phyloP scores from a whole-genome alignment of 257 asterid genomes.

The Nicotiana benthamiana region DNA sequence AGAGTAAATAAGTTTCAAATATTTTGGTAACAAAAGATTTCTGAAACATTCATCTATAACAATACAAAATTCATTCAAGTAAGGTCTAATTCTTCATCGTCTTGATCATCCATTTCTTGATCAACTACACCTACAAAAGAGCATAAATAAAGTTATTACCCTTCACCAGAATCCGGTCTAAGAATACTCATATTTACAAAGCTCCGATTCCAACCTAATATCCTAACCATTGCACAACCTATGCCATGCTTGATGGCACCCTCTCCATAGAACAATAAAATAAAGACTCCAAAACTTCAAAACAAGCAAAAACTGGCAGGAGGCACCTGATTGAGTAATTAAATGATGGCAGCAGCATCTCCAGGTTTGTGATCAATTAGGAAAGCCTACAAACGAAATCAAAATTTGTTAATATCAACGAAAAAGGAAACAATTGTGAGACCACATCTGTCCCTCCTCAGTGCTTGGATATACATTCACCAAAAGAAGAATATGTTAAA shows the following conservation, averaged over 20 bases:
- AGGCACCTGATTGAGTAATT: conserved; percentile 57
- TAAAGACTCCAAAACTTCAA: not conserved
- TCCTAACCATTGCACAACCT: not conserved
- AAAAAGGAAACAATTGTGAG: not conserved
- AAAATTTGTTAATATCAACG: conserved; percentile 1
- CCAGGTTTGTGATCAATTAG: conserved; percentile 71
- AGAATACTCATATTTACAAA: not conserved
- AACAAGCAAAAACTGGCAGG: not conserved
- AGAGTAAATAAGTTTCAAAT: too few species aligned
- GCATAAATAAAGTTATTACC: too few species aligned
- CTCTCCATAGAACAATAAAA: conserved; percentile 1
- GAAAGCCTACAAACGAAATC: conserved; percentile 48
- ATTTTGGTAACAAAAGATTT: too few species aligned
- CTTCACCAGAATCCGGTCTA: too few species aligned
- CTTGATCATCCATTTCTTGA: too few species aligned
- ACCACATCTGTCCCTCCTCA: not conserved
- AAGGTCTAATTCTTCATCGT: too few species aligned
- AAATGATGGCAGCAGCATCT: conserved; percentile 68
- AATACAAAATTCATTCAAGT: too few species aligned
- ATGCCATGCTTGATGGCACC: not conserved
- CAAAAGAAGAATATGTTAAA: not conserved
- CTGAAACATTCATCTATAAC: too few species aligned
- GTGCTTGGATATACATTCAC: not conserved
- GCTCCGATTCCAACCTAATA: not conserved
- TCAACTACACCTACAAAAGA: too few species aligned